Base-by-base conservation (phyloP, 1,284 basidiomycete species). In the Megacollybia platyphylla region DNA sequence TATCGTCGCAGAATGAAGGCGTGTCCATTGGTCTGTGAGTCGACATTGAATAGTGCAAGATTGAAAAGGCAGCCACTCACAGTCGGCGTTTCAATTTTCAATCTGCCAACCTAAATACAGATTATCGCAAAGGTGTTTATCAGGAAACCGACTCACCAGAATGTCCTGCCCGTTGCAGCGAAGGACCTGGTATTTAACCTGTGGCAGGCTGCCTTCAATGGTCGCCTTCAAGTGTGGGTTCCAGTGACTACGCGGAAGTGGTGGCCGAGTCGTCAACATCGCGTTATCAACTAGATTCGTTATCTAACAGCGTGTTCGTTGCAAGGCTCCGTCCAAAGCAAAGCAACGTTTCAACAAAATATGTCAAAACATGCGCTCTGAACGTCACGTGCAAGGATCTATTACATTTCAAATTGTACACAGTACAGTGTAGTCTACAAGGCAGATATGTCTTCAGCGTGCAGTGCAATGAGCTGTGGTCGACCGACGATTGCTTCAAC, bases 1-100 rank as follows among this genome's bases (percentile, higher is more conserved):
- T 91, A 96, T 47, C 94, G 82, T 49, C 91, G 80, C 44, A 97
- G 82, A 57, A 97, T 87, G 61, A 94, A 94, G n/a, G 91, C 88
- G 62, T 94, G 89, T 31, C 80, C 79, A 15, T 63, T 61, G 29
- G 79, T 70, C 84, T 87, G 56, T 30, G 44, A 43, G 45, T 40
- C 30, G 29, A 41, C 44, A 15, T 15, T 46, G 44, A 29, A 51
- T 43, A 49, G 48, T 49, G 45, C 44, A 39, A 47, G 28, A 15
- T 7, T n/a, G 31, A 34, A 7, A 44, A 24, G 46, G 45, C 44
- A 46, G 18, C 45, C 42, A 66, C 79, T 54, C 61, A 89, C 85
- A 41, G 90, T 94, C 39, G 87, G 87, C 39, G 70, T 71, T 42
- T 66, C 63, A 43, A 97, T 86, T 69, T 97, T 98, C 63, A 97